Base-by-base conservation (phyloP, 768 basidiomycete genomes). In the Megacollybia marginata region DNA sequence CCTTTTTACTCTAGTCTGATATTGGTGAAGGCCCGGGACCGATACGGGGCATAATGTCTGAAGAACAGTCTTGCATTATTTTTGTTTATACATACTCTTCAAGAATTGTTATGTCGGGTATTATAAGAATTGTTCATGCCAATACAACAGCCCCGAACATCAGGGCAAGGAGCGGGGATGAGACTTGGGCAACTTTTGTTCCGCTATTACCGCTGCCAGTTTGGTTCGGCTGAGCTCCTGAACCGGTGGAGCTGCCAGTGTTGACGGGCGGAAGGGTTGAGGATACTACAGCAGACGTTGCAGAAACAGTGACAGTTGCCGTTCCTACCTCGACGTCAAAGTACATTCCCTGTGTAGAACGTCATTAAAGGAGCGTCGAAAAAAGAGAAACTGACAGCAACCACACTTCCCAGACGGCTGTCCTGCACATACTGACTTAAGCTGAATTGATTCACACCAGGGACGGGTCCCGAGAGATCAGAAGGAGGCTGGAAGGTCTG, bases 271-370 rank as follows among this genome's bases (percentile, higher is more conserved):
- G 23, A 20, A 85, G 73, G 1, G 85, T 88, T 34, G 83, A 77
- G 9, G 80, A 74, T 53, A 78, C 67, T 15, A 89, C 85, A 10
- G 82, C 62, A n/a, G 82, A 76, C 36, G 88, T 90, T 18, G 78
- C 57, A 42, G 76, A 67, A 42, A 80, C 60, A 31, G 77, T 68
- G 38, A 59, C 67, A 18, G 79, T 80, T 11, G 78, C 70, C 4
- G 72, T 71, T 20, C 88, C 88, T 57, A 79, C 76, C 64, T 88
- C 78, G 56, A 88, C 89, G 5, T 74, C 77, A 57, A 88, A 76
- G 69, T 89, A 92, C 53, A 71, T 83, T 42, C 69, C 83, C 83
- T 85, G 52, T 9, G 33, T 28, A 47, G 20, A 18, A 4, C 12
- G 60, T 35, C 55, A 55, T n/a, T 44, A 18, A 13, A 28, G 42